A percentile compares a stretch with the other conserved stretches of the same genome.
These are phyloP conservation scores for Yamadazyma olivae DNA, from an alignment of 805 yeast genomes.

Conservation along the genomic window DNA sequence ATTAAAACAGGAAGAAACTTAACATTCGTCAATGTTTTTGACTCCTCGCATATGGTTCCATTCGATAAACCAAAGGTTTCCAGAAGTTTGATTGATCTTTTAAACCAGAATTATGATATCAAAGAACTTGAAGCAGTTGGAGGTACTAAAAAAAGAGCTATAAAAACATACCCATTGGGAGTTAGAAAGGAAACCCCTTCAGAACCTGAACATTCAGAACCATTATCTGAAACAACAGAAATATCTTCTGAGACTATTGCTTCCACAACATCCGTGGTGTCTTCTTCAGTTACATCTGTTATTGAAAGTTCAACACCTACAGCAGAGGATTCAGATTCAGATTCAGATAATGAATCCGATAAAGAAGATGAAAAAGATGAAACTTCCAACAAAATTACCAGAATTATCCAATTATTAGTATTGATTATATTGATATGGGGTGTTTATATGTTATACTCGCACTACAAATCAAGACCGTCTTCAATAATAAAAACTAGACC, in stretches of 20 bases:
- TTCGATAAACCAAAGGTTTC: slow-evolving; percentile 70
- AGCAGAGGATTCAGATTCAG: slow-evolving; percentile 2
- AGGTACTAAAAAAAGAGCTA: slow-evolving; percentile 15
- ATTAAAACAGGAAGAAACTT: slow-evolving; percentile 59
- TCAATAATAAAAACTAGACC: slow-evolving; percentile 39
- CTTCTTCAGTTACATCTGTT: neutral
- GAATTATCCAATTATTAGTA: slow-evolving; percentile 39
- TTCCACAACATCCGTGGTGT: neutral
- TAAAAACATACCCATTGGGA: slow-evolving; percentile 29
- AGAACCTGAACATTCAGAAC: neutral
- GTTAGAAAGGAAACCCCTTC: slow-evolving; percentile 11
- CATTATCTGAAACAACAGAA: neutral
- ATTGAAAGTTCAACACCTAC: neutral
- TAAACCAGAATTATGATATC: slow-evolving; percentile 28
- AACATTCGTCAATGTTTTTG: slow-evolving; percentile 68
- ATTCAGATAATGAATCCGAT: neutral
- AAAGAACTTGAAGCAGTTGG: slow-evolving; percentile 9
- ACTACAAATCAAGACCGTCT: slow-evolving; percentile 37
- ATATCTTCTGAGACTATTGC: neutral
- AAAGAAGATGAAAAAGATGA: slow-evolving; percentile 1
- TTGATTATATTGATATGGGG: slow-evolving; percentile 40
- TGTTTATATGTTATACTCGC: slow-evolving; percentile 32
- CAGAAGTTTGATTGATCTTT: slow-evolving; percentile 64
- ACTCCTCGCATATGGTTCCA: slow-evolving; percentile 94
- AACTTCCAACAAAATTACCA: slow-evolving; percentile 20